phyloP scores from a whole-genome alignment of 345 rosid genomes.

The Melaleuca alternifolia region DNA sequence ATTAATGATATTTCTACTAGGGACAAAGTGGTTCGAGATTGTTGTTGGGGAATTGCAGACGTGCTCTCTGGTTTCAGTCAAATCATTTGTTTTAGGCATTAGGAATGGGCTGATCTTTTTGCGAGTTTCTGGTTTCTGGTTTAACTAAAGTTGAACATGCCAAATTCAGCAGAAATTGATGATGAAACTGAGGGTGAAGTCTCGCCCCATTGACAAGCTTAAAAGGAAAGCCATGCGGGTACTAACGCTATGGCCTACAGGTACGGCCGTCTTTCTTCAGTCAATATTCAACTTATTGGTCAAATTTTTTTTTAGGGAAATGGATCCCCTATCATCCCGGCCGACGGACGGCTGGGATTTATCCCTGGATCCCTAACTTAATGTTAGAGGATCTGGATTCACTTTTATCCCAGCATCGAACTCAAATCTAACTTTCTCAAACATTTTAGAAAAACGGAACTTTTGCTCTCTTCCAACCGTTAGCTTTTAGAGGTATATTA shows the following conservation, averaged over 20 bases:
- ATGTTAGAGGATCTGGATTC: too few relatives aligned
- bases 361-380: too few relatives aligned
- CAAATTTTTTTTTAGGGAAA: too few relatives aligned
- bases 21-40: neutral
- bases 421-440: neutral
- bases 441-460: neutral
- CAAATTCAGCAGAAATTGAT: neutral
- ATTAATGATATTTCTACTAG: neutral
- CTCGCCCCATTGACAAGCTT: neutral
- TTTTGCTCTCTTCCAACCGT: neutral
- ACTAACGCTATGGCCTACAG: neutral
- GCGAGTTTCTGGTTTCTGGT: too few relatives aligned
- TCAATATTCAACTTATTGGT: neutral
- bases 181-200: neutral
- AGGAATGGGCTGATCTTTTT: too few relatives aligned
- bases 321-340: too few relatives aligned
- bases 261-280: neutral
- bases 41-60: too few relatives aligned
- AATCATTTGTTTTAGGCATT: neutral
- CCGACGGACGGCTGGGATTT: too few relatives aligned
- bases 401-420: neutral
- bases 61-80: too few relatives aligned
- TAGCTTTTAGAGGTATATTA: too few relatives aligned
- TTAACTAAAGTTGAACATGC: neutral
- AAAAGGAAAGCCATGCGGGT: neutral